Evolutionary conservation across 73 alveolate genomes (phyloP), one percentile per base, ranked within the genome.

Genomic region (Blepharisma japonicum): DNA sequence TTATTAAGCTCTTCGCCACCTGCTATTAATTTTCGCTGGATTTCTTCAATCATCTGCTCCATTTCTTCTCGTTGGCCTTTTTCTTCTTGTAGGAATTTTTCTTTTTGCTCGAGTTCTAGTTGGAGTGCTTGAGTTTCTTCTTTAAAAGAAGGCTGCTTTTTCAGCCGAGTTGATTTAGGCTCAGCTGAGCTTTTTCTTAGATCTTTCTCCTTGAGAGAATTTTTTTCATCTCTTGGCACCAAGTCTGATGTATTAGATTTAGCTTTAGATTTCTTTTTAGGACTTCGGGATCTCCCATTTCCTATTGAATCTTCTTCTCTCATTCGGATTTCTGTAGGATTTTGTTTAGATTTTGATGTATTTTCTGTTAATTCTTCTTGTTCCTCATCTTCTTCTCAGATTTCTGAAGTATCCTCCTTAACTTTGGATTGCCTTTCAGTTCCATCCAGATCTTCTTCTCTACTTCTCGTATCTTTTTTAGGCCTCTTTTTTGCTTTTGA

Each of bases 1-100:
- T 72, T 71, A 78, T 81, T 82, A 55, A 61, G 39, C 23, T 61
- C 74, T 61, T 61, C 74, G 14, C 92, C 89, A 2, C 89, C 89
- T 7, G 47, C 56, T 56, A 71, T 32, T 11, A 81, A 54, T 70
- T 90, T 78, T 46, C 72, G 71, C 70, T 90, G 83, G 56, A 90
- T 77, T 72, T 90, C 95, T 71, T 85, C 80, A 46, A 88, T 83
- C 72, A 81, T 85, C 54, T 78, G 55, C 83, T 87, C 86, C 78
- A 90, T 81, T 53, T 87, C 83, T 71, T 78, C 83, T 80, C 94
- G 71, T 85, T 93, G 80, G 77, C 83, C 95, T 71, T 81, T 83
- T 45, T 81, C 91, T 86, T 85, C 87, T 81, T 78, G 83, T 78
- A 88, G 94, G 78, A 86, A 77, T 67, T 88, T 92, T 78, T 90